Conservation (phyloP, 164 flowering plant genomes). For the Liquidambar formosana region DNA sequence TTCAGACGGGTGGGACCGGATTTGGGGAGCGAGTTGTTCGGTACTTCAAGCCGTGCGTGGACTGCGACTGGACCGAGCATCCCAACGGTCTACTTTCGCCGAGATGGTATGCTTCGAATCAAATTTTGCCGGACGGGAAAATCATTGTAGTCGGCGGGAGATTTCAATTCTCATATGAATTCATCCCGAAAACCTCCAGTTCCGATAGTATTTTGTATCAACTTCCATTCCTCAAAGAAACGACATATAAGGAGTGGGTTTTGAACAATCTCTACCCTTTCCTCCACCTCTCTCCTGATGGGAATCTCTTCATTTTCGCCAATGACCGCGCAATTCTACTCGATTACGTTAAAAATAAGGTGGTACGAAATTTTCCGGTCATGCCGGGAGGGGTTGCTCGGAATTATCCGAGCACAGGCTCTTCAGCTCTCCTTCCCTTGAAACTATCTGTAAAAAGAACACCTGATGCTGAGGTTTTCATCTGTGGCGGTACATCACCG, state of each 20-base stretch:
- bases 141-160: slow-evolving; percentile 50
- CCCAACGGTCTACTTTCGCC: slow-evolving; percentile 14
- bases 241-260: slow-evolving; percentile 4
- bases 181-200: slow-evolving; percentile 28
- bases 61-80: slow-evolving; percentile 52
- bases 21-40: slow-evolving; percentile 38
- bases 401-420: slow-evolving; percentile 56
- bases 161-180: slow-evolving; percentile 40
- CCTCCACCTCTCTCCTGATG: slow-evolving; percentile 41
- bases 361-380: slow-evolving; percentile 34
- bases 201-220: slow-evolving; percentile 1
- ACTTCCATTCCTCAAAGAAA: slow-evolving; percentile 40
- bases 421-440: slow-evolving; percentile 50
- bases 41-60: slow-evolving; percentile 28
- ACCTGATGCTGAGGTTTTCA: slow-evolving; percentile 39
- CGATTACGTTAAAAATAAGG: slow-evolving; percentile 34
- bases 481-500: slow-evolving; percentile 56
- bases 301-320: slow-evolving; percentile 56
- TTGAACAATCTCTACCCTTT: slow-evolving; percentile 58
- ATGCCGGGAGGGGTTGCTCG: slow-evolving; percentile 46
- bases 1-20: slow-evolving; percentile 43
- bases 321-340: slow-evolving; percentile 44
- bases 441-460: neutral
- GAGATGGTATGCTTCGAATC: slow-evolving; percentile 58
- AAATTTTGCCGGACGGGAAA: slow-evolving; percentile 37